Base-by-base conservation (phyloP, 1,284 basidiomycete species). In the Cryptococcus maquisensis region DNA sequence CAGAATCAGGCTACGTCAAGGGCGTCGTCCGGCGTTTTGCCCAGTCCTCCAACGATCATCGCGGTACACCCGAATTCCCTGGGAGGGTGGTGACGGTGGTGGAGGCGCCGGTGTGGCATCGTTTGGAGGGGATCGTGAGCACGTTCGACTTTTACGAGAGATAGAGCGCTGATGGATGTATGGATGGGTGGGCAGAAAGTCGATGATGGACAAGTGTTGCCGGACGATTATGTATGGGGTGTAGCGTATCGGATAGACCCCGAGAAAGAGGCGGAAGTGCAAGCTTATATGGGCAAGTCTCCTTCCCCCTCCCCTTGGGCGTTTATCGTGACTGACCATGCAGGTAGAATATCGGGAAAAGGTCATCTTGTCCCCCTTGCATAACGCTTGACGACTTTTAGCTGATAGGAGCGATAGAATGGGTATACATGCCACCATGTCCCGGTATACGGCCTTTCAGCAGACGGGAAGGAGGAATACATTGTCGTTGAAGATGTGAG, bases 11-110 rank as follows among this genome's bases (percentile, higher is more conserved):
- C 4, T 74, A 74, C 48, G 69, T 74, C 42, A 74, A 74, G 51
- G 65, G 65, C 4, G 70, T 72, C 0, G 55, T 72, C 3, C 60
- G 74, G 4, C 63, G 73, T 5, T 76, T 76, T 54, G 72, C 70
- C 26, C 74, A 76, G 50, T 73, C 71, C 9, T 72, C 70, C 3
- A 68, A 70, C 13, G 74, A 76, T 60, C 74, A 76, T 56, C 61
- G 74, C 16, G 74, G 74, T 39, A 71, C 68, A 23, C 71, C 69
- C 9, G 62, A 63, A 20, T 47, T 58, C 4, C 73, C 72, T 1
- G 74, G 74, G 4, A 54, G 73, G 24, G 74, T 76, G 0, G 69
- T 73, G 7, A 76, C 74, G 4, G 67, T 76, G 10, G 68, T 76
- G 20, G 58, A 69, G 47, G 69, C 69, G 3, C 52, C 53, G 18